Base-by-base conservation (phyloP, 257 asterid genomes). In the Ocimum tenuiflorum region DNA sequence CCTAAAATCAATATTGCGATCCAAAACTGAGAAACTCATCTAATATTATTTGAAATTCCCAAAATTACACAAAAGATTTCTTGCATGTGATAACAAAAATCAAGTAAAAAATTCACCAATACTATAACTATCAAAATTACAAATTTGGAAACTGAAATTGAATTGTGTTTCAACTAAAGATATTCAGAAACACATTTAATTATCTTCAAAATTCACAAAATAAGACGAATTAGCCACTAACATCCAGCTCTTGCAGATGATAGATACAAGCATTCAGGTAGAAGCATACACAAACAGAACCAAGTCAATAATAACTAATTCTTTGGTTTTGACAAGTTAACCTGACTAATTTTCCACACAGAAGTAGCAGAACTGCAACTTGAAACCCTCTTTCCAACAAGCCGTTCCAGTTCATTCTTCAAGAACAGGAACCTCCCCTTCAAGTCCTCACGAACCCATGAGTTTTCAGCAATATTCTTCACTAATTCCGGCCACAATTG, bases 311-410 rank as follows among this genome's bases (percentile, higher is more conserved):
- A n/a, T n/a, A n/a, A n/a, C n/a, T n/a, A n/a, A n/a, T n/a, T n/a
- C n/a, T n/a, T n/a, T n/a, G n/a, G n/a, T n/a, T n/a, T n/a, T n/a
- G n/a, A n/a, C n/a, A n/a, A n/a, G n/a, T n/a, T n/a, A 69, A 90
- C 97, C 96, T 83, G 88, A 65, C 41, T 77, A 63, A 91, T 73
- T 66, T 76, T 75, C 96, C 95, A 91, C 35, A 39, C 45, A 49
- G 91, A 81, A 71, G 13, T 82, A 36, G 3, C 63, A 56, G 73
- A 76, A 53, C 53, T 76, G 74, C 85, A 79, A 72, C 61, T 72
- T 6, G 79, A 57, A 0, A 75, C 64, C 58, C n/a, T n/a, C n/a
- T 68, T 75, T n/a, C 41, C 38, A 24, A 68, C 77, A 9, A 64
- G 22, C 1, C 62, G 52, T 6, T 70, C 72, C 39, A 86, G 8